phyloP scores from a whole-genome alignment of 768 basidiomycete species.

The Lentinula lateritia region DNA sequence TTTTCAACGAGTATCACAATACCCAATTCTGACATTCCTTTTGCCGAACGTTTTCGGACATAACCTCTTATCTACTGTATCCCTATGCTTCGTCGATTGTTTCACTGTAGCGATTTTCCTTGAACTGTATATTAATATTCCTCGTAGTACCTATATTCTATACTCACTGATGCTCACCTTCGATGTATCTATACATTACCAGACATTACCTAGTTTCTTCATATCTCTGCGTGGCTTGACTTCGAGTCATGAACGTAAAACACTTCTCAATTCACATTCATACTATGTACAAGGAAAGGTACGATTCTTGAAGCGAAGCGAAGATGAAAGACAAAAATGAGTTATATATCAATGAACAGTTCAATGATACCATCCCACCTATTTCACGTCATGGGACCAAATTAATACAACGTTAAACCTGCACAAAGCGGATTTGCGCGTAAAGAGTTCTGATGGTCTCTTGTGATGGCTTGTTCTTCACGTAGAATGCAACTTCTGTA shows the following conservation, averaged over 20 bases:
- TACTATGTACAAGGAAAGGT: not conserved
- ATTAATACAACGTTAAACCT: not conserved
- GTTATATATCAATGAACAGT: not conserved
- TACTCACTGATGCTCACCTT: not conserved
- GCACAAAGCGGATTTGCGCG: not conserved
- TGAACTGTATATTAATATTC: not conserved
- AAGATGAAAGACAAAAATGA: not conserved
- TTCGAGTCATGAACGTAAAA: not conserved
- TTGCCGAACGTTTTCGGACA: not conserved
- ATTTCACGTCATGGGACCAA: too few relatives aligned
- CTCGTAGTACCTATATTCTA: not conserved
- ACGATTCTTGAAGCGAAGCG: too few relatives aligned
- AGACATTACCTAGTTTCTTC: not conserved
- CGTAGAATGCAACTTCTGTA: slow-evolving; percentile 46
- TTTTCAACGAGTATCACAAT: not conserved
- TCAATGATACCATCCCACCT: too few relatives aligned
- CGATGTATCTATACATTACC: not conserved
- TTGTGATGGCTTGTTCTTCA: not conserved
- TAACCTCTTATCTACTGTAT: not conserved
- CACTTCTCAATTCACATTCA: not conserved
- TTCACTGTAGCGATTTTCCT: not conserved
- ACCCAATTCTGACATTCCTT: not conserved
- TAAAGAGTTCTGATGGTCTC: not conserved
- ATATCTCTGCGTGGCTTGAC: not conserved
- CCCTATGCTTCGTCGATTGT: not conserved